Evolutionary conservation across 208 protist species (phyloP).

Genomic region (Phytomonas francai): DNA sequence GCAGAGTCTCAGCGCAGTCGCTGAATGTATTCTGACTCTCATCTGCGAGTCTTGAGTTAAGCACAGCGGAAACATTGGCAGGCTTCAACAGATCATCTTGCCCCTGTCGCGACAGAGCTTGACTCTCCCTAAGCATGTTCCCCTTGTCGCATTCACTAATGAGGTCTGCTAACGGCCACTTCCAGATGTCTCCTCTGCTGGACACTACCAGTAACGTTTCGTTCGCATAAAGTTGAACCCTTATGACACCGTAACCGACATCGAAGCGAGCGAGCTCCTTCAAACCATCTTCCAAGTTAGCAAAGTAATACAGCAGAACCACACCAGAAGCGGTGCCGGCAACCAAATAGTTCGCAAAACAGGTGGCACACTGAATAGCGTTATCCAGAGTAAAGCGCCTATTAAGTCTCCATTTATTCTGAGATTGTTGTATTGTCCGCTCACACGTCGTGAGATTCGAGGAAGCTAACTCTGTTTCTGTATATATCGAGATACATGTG

Average conservation of each 20-base stretch:
- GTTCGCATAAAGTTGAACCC: constrained; percentile 52
- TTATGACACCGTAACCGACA: constrained; percentile 67
- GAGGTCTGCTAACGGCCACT: constrained; percentile 64
- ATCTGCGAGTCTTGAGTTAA: neutral
- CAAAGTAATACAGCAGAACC: constrained; percentile 50
- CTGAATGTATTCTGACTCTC: constrained; percentile 2
- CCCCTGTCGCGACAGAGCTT: neutral
- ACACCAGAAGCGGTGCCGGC: constrained; percentile 62
- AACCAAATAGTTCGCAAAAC: constrained; percentile 35
- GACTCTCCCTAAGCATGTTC: neutral
- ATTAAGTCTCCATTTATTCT: constrained; percentile 16
- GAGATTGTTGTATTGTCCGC: neutral
- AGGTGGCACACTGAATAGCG: constrained; percentile 48
- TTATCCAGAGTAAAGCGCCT: constrained; percentile 20
- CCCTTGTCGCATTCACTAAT: constrained; percentile 12
- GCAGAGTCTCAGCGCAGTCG: neutral
- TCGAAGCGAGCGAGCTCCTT: constrained; percentile 70
- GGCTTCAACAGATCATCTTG: neutral
- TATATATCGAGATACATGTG: neutral
- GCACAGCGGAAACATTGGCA: neutral
- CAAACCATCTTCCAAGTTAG: constrained; percentile 20
- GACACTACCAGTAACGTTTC: constrained; percentile 67
- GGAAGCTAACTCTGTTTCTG: neutral
- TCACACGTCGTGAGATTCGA: neutral
- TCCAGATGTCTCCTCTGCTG: constrained; percentile 71